Evolutionary conservation across 306 rosid genomes (phyloP).

Genomic region (Malus fusca): DNA sequence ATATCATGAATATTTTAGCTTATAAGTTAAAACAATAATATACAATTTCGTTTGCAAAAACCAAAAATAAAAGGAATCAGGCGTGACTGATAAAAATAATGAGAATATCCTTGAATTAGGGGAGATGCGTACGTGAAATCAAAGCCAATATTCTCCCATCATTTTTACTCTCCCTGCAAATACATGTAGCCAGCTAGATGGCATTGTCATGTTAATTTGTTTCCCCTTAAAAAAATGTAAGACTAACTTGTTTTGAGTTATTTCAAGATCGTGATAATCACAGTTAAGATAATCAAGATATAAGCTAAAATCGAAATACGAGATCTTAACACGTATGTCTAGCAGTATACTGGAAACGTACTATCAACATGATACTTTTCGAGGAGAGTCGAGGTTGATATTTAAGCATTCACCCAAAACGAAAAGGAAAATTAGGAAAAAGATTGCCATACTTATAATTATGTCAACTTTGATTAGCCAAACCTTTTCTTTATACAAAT

Average conservation of each 20-base stretch:
- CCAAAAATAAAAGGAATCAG: conserved; percentile 40
- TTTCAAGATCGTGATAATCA: background rate
- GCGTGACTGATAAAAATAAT: conserved; percentile 67
- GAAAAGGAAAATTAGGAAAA: background rate
- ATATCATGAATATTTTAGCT: conserved; percentile 44
- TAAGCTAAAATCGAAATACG: background rate
- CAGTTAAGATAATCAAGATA: background rate
- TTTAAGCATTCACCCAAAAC: background rate
- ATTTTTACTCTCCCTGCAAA: conserved; percentile 64
- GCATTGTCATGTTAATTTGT: conserved; percentile 14
- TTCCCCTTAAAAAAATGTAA: conserved; percentile 7
- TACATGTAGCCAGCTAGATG: conserved; percentile 43
- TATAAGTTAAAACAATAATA: conserved; percentile 21
- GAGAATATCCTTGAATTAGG: conserved; percentile 73
- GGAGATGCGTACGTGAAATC: conserved; percentile 52
- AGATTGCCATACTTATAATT: background rate
- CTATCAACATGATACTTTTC: too few relatives aligned
- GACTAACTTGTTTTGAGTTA: conserved; percentile 17
- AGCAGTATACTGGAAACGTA: background rate
- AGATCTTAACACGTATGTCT: background rate
- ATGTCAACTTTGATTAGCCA: conserved; percentile 12
- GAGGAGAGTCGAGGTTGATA: background rate
- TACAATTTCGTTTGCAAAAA: conserved; percentile 24
- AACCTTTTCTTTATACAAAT: background rate
- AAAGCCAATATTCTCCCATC: conserved; percentile 34